phyloP scores from a whole-genome alignment of 306 rosid genomes.

The Hippophae tibetana region DNA sequence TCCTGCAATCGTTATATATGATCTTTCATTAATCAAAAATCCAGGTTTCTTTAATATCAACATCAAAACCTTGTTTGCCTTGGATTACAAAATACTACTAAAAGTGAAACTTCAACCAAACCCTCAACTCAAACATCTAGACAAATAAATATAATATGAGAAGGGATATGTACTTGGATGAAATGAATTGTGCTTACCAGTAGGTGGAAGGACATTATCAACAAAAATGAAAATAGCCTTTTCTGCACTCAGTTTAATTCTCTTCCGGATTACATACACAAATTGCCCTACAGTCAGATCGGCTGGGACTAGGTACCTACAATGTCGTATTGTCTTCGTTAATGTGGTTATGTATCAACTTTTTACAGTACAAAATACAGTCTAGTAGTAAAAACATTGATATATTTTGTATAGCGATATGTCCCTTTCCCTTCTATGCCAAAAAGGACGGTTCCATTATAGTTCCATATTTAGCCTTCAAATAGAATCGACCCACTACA shows the following conservation, averaged over 20 bases:
- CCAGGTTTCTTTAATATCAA: no score
- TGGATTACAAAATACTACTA: no score
- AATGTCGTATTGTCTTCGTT: not conserved
- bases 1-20: constrained; percentile 12
- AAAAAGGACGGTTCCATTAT: not conserved
- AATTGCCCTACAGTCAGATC: constrained; percentile 44
- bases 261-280: constrained; percentile 42
- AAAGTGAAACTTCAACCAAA: no score
- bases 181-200: constrained; percentile 19
- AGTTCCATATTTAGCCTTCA: not conserved
- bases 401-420: not conserved
- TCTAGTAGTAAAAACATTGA: not conserved
- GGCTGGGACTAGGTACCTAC: constrained; percentile 40
- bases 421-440: not conserved
- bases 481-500: not conserved
- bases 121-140: no score
- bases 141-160: no score
- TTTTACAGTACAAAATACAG: not conserved
- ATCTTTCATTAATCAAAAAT: not conserved
- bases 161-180: no score
- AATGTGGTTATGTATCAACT: not conserved
- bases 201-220: constrained; percentile 39
- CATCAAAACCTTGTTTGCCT: no score
- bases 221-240: constrained; percentile 41
- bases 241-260: constrained; percentile 43